Evolutionary conservation across 306 rosid species (phyloP).

Genomic region (Quercus bicolor): DNA sequence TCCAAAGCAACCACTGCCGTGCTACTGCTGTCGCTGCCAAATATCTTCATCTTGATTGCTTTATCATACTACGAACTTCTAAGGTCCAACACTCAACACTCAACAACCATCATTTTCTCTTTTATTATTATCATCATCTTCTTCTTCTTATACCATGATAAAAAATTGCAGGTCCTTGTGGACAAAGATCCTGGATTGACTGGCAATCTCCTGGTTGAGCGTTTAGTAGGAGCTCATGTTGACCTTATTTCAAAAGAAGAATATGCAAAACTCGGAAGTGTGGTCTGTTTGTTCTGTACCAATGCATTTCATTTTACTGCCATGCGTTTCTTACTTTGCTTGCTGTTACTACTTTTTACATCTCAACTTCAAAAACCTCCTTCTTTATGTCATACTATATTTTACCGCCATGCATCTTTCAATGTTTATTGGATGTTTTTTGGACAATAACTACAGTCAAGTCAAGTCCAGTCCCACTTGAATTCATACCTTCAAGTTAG

Average conservation of each 20-base stretch:
- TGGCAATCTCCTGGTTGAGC: constrained; percentile 89
- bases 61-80: constrained; percentile 74
- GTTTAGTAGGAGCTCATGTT: constrained; percentile 80
- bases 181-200: constrained; percentile 81
- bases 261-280: constrained; percentile 67
- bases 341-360: neutral
- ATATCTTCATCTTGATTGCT: constrained; percentile 79
- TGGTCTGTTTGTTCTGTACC: constrained; percentile 38
- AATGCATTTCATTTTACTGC: neutral
- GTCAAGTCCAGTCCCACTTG: no score
- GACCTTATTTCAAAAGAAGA: constrained; percentile 80
- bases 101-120: no score
- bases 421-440: no score
- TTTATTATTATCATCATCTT: no score
- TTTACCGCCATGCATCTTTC: no score
- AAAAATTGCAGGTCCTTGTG: constrained; percentile 38
- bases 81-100: constrained; percentile 35
- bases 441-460: no score
- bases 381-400: no score
- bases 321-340: neutral
- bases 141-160: neutral
- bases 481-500: no score
- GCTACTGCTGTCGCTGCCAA: constrained; percentile 96
- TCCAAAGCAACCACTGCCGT: constrained; percentile 96
- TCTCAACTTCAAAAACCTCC: neutral